A percentile compares a stretch with the other conserved stretches of the same genome.
Evolutionary conservation across 2,329 filamentous ascomycete genomes (phyloP).

Genomic region (Hymenoscyphus occultus): DNA sequence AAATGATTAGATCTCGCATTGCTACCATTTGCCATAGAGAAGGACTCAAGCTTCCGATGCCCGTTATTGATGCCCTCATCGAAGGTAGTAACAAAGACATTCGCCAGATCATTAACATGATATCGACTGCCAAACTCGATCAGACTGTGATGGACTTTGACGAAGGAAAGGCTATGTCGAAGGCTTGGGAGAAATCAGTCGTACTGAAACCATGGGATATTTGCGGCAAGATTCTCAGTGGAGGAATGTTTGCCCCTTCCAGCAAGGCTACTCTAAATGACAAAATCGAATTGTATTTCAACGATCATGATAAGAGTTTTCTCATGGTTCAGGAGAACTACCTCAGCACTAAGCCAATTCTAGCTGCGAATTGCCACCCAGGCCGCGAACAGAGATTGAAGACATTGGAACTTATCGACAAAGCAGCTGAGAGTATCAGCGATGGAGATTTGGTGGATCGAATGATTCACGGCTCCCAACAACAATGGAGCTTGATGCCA

Average conservation of each 20-base stretch:
- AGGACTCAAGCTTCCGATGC: slow-evolving; percentile 76
- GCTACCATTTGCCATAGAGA: slow-evolving; percentile 95
- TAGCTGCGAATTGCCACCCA: slow-evolving; percentile 48
- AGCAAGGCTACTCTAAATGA: slow-evolving; percentile 90
- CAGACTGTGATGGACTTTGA: slow-evolving; percentile 77
- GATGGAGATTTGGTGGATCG: slow-evolving; percentile 94
- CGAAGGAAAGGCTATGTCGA: slow-evolving; percentile 88
- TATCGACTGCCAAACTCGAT: slow-evolving; percentile 89
- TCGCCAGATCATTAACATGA: slow-evolving; percentile 97
- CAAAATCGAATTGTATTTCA: slow-evolving; percentile 98
- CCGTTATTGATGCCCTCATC: slow-evolving; percentile 88
- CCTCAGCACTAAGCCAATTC: slow-evolving; percentile 73
- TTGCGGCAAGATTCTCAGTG: slow-evolving; percentile 83
- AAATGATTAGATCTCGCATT: slow-evolving; percentile 86
- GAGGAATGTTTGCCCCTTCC: slow-evolving; percentile 77
- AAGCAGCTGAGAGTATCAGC: slow-evolving; percentile 92
- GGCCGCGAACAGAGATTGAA: slow-evolving; percentile 69
- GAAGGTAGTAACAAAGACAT: slow-evolving; percentile 96
- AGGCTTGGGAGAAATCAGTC: slow-evolving; percentile 97
- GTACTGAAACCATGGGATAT: slow-evolving; percentile 98
- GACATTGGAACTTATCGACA: slow-evolving; percentile 78
- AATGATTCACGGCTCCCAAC: slow-evolving; percentile 97
- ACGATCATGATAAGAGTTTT: slow-evolving; percentile 96
- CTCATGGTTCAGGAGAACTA: slow-evolving; percentile 99
- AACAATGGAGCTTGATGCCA: slow-evolving; percentile 98